Evolutionary conservation across 805 yeast species (phyloP).

Genomic region (Huiozyma naganishii): DNA sequence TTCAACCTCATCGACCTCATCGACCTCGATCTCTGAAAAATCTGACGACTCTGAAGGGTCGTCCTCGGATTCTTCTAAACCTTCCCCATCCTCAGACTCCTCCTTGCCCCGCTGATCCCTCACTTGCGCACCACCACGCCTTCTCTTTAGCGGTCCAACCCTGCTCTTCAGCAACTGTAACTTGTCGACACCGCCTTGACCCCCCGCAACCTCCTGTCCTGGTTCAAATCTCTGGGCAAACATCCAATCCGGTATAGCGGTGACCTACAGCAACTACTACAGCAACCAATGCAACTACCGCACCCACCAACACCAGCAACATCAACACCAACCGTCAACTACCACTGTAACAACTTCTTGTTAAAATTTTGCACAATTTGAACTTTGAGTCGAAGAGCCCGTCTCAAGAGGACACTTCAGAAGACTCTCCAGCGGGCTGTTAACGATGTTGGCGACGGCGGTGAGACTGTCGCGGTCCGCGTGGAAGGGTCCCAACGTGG

Average conservation of each 20-base stretch:
- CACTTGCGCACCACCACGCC: slow-evolving; percentile 7
- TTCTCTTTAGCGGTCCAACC: slow-evolving; percentile 9
- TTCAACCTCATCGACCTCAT: background rate
- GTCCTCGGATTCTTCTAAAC: background rate
- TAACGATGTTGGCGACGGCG: background rate
- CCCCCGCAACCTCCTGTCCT: background rate
- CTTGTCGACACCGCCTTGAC: background rate
- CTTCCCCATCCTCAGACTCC: background rate
- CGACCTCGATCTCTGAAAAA: slow-evolving; percentile 3
- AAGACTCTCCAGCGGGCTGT: background rate
- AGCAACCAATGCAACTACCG: background rate
- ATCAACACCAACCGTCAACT: too few relatives aligned
- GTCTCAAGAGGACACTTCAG: too few relatives aligned
- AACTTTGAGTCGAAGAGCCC: too few relatives aligned
- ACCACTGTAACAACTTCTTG: too few relatives aligned
- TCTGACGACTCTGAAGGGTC: background rate
- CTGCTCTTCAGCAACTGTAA: slow-evolving; percentile 18
- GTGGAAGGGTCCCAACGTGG: slow-evolving; percentile 83
- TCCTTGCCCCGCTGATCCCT: slow-evolving; percentile 5
- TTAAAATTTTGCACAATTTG: too few relatives aligned
- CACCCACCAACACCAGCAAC: too few relatives aligned
- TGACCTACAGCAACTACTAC: background rate
- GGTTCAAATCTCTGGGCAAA: slow-evolving; percentile 62
- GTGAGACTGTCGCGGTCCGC: slow-evolving; percentile 34
- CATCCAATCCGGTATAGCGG: slow-evolving; percentile 30